Base-by-base conservation (phyloP, 1,139 yeast species). In the Yamadazyma conglobata region DNA sequence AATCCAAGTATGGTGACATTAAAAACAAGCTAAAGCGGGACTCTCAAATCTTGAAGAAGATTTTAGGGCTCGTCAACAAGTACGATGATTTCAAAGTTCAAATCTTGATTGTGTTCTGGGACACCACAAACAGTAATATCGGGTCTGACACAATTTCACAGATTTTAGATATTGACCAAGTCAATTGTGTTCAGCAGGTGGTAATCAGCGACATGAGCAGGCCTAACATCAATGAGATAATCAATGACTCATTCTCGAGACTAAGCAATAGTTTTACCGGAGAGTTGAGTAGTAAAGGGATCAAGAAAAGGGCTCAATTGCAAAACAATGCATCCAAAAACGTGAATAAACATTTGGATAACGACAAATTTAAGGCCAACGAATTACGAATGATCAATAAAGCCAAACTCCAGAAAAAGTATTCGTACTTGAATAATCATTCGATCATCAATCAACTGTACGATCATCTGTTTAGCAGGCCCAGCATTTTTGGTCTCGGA, bases 51-150 rank as follows among this genome's bases (percentile, higher is more conserved):
- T 47, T 73, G 27, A 41, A 40, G 10, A 72, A 72, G 39, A 47
- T 73, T 2, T 36, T 62, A 3, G 56, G 59, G 5, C 54, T 71
- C 33, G 42, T 63, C n/a, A 51, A 52, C 5, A 55, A 53, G 24
- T 69, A 52, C 39, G 58, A 70, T 29, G 47, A 48, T 23, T 60
- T 52, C 33, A 52, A 59, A 33, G 54, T 65, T 1, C 68, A 60
- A 26, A 49, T 72, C 3, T 41, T 72, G 27, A 42, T 70, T 10
- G 34, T 66, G 4, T 58, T 44, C 37, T 70, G 74, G 74, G 70
- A 69, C 39, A 39, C 43, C 0, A 47, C 50, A 9, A 46, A 51
- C 6, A 37, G 56, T 2, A 43, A 39, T 4, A 25, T 60, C 9
- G 15, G 32, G 7, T 23, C 33, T 3, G 44, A 37, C 2, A 44